phyloP scores from a whole-genome alignment of 306 rosid genomes.

The Casuarina equisetifolia region DNA sequence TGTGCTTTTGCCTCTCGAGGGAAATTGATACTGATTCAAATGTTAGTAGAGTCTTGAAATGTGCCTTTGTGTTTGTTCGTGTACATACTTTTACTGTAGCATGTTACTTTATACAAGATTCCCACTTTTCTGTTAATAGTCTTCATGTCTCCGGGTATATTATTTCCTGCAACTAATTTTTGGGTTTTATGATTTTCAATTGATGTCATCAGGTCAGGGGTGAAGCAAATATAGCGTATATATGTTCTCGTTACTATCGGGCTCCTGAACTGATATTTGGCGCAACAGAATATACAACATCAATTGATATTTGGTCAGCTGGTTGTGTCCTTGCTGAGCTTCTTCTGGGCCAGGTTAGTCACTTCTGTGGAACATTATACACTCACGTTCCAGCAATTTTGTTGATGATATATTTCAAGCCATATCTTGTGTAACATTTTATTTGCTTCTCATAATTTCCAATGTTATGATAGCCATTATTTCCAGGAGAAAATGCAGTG shows the following conservation, averaged over 20 bases:
- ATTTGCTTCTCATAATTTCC: conserved; percentile 32
- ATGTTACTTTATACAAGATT: neutral
- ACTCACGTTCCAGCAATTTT: conserved; percentile 26
- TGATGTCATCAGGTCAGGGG: conserved; percentile 64
- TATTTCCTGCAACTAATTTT: neutral
- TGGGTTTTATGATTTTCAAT: conserved; percentile 15
- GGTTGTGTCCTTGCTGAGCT: conserved; percentile 99
- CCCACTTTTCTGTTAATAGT: neutral
- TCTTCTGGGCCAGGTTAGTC: conserved; percentile 84
- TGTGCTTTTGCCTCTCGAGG: neutral
- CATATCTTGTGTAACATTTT: conserved; percentile 15
- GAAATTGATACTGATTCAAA: neutral
- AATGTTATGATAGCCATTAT: conserved; percentile 70
- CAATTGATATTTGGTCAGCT: conserved; percentile 97
- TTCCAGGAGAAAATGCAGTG: conserved; percentile 95
- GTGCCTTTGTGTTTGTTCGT: neutral
- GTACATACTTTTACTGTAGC: neutral
- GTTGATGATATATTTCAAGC: neutral
- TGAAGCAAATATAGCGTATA: conserved; percentile 87
- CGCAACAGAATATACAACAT: conserved; percentile 87
- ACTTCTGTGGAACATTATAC: conserved; percentile 18
- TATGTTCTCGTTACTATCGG: conserved; percentile 95
- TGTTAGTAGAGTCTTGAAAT: neutral
- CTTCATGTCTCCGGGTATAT: neutral
- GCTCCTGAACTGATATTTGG: conserved; percentile 99